phyloP scores from a whole-genome alignment of 2,329 filamentous ascomycete genomes.

The Lachnellula subtilissima region DNA sequence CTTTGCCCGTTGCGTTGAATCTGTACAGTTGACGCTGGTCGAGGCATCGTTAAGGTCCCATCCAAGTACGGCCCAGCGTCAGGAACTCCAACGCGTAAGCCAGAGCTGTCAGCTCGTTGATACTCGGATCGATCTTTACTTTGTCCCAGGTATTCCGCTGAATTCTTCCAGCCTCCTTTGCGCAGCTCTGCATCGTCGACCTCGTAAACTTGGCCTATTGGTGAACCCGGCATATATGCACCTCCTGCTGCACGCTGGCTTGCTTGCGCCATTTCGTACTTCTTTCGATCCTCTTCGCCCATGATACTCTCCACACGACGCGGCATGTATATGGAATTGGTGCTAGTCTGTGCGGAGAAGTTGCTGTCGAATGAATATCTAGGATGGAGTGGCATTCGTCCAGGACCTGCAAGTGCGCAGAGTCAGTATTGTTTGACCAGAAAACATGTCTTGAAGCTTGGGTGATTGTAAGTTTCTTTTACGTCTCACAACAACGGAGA shows the following conservation, averaged over 20 bases:
- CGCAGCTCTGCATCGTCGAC: conserved; percentile 42
- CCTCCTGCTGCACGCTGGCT: conserved; percentile 39
- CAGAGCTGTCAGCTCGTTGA: conserved; percentile 10
- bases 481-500: background rate
- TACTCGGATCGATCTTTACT: conserved; percentile 21
- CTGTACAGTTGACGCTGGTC: conserved; percentile 15
- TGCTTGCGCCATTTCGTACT: conserved; percentile 66
- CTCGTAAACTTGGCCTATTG: conserved; percentile 45
- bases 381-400: conserved; percentile 41
- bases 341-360: conserved; percentile 51
- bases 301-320: conserved; percentile 62
- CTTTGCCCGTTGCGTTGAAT: conserved; percentile 29
- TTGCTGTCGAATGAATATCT: conserved; percentile 65
- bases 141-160: conserved; percentile 32
- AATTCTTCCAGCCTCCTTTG: conserved; percentile 39
- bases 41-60: conserved; percentile 16
- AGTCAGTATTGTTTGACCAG: background rate
- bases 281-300: conserved; percentile 69
- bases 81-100: conserved; percentile 1
- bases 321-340: conserved; percentile 60
- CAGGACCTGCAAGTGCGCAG: background rate
- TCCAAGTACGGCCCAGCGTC: conserved; percentile 8
- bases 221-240: conserved; percentile 35
- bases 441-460: background rate
- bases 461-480: too few relatives aligned